Evolutionary conservation across 2,329 filamentous ascomycete species (phyloP), one percentile per base, ranked within the genome.

Genomic region (Penicillium sp.): DNA sequence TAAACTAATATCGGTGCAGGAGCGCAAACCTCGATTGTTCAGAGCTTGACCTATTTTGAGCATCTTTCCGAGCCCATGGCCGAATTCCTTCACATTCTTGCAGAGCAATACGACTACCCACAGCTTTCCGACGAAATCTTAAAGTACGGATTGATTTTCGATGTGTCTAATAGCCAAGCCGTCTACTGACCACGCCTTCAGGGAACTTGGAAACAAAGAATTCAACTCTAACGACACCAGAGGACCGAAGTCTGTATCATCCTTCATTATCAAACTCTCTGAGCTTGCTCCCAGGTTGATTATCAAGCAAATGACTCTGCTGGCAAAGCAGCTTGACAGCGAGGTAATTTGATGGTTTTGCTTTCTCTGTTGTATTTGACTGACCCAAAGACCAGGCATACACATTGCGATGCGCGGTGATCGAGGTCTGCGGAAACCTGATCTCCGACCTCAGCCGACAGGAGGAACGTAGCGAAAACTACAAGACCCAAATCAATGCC

Each of bases 51-150:
- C 5, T 99, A 99, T 72, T 99, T 97, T 67, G 94, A 99, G 75
- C 94, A 99, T 73, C 78, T 99, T n/a, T 93, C 94, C 0, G 94
- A 99, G 69, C 94, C 94, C 1, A 99, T 99, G 94, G 94, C 94
- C 31, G 95, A 99, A 72, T 96, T 99, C 66, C 79, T 99, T 4
- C 91, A 97, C 66, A 99, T 97, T 67, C 80, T 99, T 24, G 88
- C 92, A 1, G 92, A 97, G 71, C 93, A 97, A 77, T 99, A 97
- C 76, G 94, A 99, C 75, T 96, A 97, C 70, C 90, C 92, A 14
- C 94, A 99, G 68, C 81, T 99, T 8, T 88, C 92, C 4, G 94
- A 97, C 70, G 94, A 99, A 70, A 90, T 97, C 29, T 75, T 99
- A 54, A 88, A 79, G 78, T 79, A 72, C 10, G 39, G 32, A 27